These are phyloP conservation scores for Neonectria faginata DNA, from an alignment of 2,329 filamentous ascomycete genomes.

Conservation along the genomic window DNA sequence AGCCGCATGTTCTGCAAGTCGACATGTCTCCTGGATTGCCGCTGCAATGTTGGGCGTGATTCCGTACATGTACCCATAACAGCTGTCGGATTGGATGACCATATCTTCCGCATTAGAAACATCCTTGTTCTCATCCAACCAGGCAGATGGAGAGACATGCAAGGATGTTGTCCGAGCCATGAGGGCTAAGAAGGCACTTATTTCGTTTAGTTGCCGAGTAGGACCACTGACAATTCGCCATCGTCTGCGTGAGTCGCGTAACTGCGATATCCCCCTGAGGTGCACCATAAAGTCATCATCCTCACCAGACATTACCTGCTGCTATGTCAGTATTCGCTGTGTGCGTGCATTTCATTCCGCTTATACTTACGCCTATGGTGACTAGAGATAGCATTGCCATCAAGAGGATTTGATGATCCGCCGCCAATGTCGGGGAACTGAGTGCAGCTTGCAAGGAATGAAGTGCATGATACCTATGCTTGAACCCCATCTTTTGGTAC, in stretches of 20 bases:
- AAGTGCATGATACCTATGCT: conserved; percentile 10
- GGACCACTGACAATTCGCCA: conserved; percentile 25
- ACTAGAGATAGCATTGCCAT: conserved; percentile 23
- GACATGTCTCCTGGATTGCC: conserved; percentile 21
- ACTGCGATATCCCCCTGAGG: conserved; percentile 21
- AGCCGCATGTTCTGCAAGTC: conserved; percentile 14
- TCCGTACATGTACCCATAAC: conserved; percentile 26
- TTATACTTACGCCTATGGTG: conserved; percentile 14
- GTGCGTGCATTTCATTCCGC: background rate
- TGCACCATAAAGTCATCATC: conserved; percentile 21
- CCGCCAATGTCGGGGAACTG: background rate
- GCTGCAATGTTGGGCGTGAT: conserved; percentile 18
- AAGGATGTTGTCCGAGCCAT: conserved; percentile 29
- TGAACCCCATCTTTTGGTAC: conserved; percentile 13
- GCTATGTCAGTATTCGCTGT: background rate
- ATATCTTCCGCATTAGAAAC: background rate
- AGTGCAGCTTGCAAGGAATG: conserved; percentile 20
- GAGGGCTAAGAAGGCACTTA: conserved; percentile 29
- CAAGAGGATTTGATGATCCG: conserved; percentile 24
- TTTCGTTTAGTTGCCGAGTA: conserved; percentile 25
- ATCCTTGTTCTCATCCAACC: background rate
- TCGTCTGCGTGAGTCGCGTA: conserved; percentile 21
- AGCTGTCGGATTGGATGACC: conserved; percentile 12
- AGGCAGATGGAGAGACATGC: background rate
- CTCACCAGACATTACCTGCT: conserved; percentile 25